Percentiles rank a stretch among this genome's conserved stretches.
Evolutionary conservation across 805 yeast species (phyloP).

Genomic region (Wickerhamiella hasegawae): DNA sequence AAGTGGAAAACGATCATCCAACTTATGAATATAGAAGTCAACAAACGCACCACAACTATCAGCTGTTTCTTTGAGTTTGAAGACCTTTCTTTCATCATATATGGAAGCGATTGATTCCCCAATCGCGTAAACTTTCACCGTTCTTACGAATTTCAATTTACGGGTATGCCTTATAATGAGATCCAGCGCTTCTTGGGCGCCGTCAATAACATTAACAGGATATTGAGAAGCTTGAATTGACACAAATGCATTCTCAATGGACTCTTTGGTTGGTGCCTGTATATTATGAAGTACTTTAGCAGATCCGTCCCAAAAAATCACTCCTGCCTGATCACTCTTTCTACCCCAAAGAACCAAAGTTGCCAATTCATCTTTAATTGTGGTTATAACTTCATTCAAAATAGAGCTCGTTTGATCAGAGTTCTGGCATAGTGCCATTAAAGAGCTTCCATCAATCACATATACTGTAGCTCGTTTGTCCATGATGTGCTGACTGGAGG

Average conservation of each 20-base stretch:
- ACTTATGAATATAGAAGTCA: too few species aligned
- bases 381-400: background rate
- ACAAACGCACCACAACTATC: too few species aligned
- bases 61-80: too few species aligned
- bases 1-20: too few species aligned
- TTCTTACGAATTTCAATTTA: slow-evolving; percentile 23
- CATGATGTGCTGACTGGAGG: slow-evolving; percentile 1
- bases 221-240: background rate
- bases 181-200: slow-evolving; percentile 18
- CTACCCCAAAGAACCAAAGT: slow-evolving; percentile 6
- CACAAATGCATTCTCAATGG: background rate
- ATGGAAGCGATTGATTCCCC: slow-evolving; percentile 7
- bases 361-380: slow-evolving; percentile 3
- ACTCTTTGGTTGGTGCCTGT: background rate
- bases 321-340: slow-evolving; percentile 6
- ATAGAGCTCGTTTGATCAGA: background rate
- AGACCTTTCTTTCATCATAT: too few species aligned
- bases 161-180: slow-evolving; percentile 17
- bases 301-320: slow-evolving; percentile 2
- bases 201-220: background rate
- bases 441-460: slow-evolving; percentile 1
- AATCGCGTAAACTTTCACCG: slow-evolving; percentile 24
- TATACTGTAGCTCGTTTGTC: slow-evolving; percentile 1
- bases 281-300: background rate
- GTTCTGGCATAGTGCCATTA: background rate